Evolutionary conservation across 2,329 filamentous ascomycete genomes (phyloP).

Genomic region (Pseudophaeomoniella oleicola): DNA sequence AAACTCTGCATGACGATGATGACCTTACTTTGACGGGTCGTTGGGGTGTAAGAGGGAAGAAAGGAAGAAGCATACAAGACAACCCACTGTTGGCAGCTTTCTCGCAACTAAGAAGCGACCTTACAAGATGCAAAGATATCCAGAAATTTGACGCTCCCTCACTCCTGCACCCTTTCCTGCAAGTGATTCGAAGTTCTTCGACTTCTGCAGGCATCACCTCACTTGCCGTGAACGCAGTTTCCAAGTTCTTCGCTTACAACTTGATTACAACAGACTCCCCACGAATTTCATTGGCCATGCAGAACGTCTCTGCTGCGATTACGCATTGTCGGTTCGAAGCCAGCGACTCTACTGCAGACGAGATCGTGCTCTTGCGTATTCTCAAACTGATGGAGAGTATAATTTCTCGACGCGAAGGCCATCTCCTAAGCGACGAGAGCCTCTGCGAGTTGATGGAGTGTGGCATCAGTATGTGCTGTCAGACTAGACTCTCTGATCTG

Average conservation of each 20-base stretch:
- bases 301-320: conserved; percentile 82
- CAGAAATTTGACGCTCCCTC: conserved; percentile 76
- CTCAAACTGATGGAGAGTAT: conserved; percentile 97
- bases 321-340: conserved; percentile 97
- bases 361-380: conserved; percentile 88
- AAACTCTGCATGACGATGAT: conserved; percentile 17
- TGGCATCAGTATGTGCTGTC: conserved; percentile 91
- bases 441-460: conserved; percentile 99
- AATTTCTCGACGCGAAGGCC: conserved; percentile 83
- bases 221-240: conserved; percentile 79
- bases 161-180: conserved; percentile 82
- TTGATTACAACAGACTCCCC: conserved; percentile 74
- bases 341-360: conserved; percentile 85
- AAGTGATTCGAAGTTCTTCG: conserved; percentile 90
- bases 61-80: conserved; percentile 92
- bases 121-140: conserved; percentile 84
- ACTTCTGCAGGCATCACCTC: conserved; percentile 95
- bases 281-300: conserved; percentile 83
- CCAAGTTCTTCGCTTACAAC: conserved; percentile 92
- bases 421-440: conserved; percentile 91
- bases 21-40: conserved; percentile 51
- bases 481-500: conserved; percentile 79
- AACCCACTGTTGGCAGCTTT: conserved; percentile 94
- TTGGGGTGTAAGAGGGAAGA: conserved; percentile 90
- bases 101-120: conserved; percentile 71